Conservation (phyloP, 140 eudicot genomes). For the Ambrosia hybrid region DNA sequence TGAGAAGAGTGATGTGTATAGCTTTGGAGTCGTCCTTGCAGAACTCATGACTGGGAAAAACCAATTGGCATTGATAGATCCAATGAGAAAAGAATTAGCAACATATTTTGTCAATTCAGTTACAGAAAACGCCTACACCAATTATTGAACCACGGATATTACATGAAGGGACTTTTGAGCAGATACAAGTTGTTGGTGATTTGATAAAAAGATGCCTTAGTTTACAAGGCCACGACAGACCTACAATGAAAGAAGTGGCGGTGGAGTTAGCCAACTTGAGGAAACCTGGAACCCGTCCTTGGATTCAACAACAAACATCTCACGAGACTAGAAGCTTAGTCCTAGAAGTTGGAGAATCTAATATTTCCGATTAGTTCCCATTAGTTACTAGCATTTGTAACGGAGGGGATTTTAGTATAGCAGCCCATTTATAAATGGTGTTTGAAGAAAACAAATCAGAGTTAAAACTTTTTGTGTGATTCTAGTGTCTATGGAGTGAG, state of each 20-base stretch:
- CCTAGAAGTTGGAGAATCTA: background rate
- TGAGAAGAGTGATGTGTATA: background rate
- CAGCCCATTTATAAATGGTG: background rate
- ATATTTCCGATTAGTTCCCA: background rate
- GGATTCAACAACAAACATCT: background rate
- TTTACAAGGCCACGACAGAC: background rate
- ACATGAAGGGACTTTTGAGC: background rate
- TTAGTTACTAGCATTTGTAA: background rate
- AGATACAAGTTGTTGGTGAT: background rate
- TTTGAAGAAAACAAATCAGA: background rate
- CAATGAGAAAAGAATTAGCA: background rate
- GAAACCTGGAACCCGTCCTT: background rate
- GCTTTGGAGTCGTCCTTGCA: background rate
- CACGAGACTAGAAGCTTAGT: background rate
- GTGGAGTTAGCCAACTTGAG: background rate
- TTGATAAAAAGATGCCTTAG: background rate
- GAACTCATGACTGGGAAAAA: background rate
- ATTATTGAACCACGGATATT: background rate
- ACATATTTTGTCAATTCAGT: background rate
- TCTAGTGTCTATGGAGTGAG: background rate
- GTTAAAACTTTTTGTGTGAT: background rate
- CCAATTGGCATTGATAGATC: background rate
- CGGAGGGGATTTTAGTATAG: background rate
- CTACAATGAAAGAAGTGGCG: background rate
- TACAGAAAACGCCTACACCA: background rate